Evolutionary conservation across 2,329 filamentous ascomycete genomes (phyloP).

Genomic region (Septoria petroselini): DNA sequence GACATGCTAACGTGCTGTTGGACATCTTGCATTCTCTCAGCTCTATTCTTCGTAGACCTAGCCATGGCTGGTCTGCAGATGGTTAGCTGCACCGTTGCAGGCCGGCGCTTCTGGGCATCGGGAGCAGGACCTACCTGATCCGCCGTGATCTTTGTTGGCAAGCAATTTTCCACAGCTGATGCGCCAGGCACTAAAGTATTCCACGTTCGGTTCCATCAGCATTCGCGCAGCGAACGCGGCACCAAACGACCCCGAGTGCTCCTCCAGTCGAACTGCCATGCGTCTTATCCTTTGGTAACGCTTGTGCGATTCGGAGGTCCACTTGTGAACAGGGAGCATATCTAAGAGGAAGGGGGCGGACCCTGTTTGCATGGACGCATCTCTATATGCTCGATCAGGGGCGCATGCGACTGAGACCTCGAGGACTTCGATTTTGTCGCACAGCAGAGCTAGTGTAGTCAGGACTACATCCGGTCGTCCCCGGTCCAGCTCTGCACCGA

Average conservation of each 20-base stretch:
- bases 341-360: constrained; percentile 13
- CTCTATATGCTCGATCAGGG: constrained; percentile 3
- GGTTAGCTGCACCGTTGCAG: neutral
- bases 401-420: constrained; percentile 14
- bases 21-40: constrained; percentile 13
- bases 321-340: constrained; percentile 1
- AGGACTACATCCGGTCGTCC: constrained; percentile 17
- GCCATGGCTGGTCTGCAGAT: constrained; percentile 8
- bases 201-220: constrained; percentile 6
- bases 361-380: constrained; percentile 1
- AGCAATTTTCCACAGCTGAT: constrained; percentile 13
- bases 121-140: neutral
- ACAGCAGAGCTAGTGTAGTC: constrained; percentile 11
- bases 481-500: constrained; percentile 16
- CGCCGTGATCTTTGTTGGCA: neutral
- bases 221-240: constrained; percentile 10
- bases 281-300: constrained; percentile 10
- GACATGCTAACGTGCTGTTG: constrained; percentile 7
- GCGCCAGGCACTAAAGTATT: constrained; percentile 13
- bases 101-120: neutral
- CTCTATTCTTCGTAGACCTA: constrained; percentile 5
- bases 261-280: constrained; percentile 13
- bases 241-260: constrained; percentile 13
- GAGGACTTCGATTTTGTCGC: constrained; percentile 14
- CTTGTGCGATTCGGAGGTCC: constrained; percentile 5